Evolutionary conservation across 441 rosid genomes (phyloP).

Genomic region (Gossypium trilobum): DNA sequence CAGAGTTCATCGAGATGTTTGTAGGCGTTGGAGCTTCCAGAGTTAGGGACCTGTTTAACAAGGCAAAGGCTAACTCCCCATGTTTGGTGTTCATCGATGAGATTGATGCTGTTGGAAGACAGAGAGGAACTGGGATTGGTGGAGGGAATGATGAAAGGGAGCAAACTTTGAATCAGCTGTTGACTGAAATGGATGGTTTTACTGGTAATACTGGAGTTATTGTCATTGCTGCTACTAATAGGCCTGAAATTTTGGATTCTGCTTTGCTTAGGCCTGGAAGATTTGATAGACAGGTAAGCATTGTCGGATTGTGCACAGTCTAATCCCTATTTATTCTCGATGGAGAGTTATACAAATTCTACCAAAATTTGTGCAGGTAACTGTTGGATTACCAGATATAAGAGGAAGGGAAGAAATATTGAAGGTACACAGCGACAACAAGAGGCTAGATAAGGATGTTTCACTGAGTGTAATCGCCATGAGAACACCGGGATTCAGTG

Average conservation of each 20-base stretch:
- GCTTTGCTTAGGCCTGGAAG: constrained; percentile 72
- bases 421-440: constrained; percentile 55
- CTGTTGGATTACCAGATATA: constrained; percentile 59
- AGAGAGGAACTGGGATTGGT: constrained; percentile 72
- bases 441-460: constrained; percentile 54
- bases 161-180: constrained; percentile 66
- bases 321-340: too few species aligned
- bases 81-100: constrained; percentile 73
- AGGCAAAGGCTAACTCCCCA: constrained; percentile 62
- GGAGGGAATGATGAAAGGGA: constrained; percentile 87
- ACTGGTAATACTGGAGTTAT: constrained; percentile 58
- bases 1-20: constrained; percentile 76
- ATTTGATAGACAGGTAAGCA: constrained; percentile 57
- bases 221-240: constrained; percentile 63
- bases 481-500: constrained; percentile 77
- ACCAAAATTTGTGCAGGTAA: constrained; percentile 33
- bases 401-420: constrained; percentile 70
- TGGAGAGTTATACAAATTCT: not conserved
- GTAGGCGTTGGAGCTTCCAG: constrained; percentile 72
- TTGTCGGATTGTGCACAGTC: not conserved
- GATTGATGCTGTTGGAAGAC: constrained; percentile 74
- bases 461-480: constrained; percentile 43
- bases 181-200: constrained; percentile 74
- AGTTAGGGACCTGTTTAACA: constrained; percentile 69
- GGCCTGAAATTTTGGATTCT: constrained; percentile 66